Evolutionary conservation across 2,329 filamentous ascomycete genomes (phyloP).

Genomic region (Neonectria ditissima): DNA sequence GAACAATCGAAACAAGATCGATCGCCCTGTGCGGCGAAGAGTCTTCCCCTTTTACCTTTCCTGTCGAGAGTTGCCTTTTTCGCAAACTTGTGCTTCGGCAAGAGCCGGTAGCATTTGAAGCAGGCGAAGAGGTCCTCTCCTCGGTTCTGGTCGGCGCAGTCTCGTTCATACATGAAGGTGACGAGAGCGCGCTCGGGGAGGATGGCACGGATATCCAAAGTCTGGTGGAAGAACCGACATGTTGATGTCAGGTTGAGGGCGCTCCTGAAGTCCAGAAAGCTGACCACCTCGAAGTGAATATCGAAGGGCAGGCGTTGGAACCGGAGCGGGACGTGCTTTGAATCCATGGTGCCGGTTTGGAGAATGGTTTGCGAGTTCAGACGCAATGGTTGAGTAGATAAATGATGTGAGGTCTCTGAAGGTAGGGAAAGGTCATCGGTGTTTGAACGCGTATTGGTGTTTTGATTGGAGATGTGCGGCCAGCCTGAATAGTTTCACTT

Average conservation of each 20-base stretch:
- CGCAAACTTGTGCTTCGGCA: slow-evolving; percentile 31
- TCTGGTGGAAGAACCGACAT: slow-evolving; percentile 27
- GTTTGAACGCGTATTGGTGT: background rate
- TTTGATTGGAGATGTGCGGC: background rate
- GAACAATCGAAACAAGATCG: slow-evolving; percentile 37
- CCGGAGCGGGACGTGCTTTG: background rate
- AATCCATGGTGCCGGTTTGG: slow-evolving; percentile 25
- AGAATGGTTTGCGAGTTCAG: background rate
- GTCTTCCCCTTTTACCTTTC: background rate
- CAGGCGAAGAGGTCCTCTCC: slow-evolving; percentile 27
- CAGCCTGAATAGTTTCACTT: background rate
- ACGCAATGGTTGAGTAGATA: background rate
- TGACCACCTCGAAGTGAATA: slow-evolving; percentile 32
- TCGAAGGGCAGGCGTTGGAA: slow-evolving; percentile 35
- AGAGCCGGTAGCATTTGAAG: slow-evolving; percentile 28
- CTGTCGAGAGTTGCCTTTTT: background rate
- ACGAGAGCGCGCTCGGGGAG: background rate
- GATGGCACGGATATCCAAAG: slow-evolving; percentile 19
- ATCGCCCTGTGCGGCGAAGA: background rate
- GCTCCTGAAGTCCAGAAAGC: slow-evolving; percentile 16
- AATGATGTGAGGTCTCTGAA: background rate
- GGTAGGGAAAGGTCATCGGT: background rate
- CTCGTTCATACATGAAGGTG: slow-evolving; percentile 20
- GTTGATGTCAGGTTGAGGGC: slow-evolving; percentile 27
- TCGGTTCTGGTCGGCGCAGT: slow-evolving; percentile 8